These are phyloP conservation scores for Protomyces lactucae-debilis DNA, from an alignment of 1,139 yeast genomes.

Conservation along the genomic window DNA sequence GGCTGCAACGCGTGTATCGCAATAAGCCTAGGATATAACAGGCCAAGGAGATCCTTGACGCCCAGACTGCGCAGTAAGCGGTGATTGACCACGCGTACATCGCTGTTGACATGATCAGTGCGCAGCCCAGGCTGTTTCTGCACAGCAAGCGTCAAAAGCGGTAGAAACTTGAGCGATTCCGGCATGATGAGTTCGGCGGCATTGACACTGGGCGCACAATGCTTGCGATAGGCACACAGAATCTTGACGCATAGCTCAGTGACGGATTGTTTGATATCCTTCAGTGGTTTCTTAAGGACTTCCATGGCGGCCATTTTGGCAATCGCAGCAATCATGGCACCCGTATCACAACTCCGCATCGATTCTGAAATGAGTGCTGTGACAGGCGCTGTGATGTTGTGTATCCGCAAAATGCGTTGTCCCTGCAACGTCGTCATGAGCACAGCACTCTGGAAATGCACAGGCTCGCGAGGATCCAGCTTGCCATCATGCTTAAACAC, in stretches of 20 bases:
- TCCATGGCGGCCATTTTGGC: slow-evolving; percentile 64
- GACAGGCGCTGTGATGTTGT: slow-evolving; percentile 76
- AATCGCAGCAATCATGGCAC: slow-evolving; percentile 66
- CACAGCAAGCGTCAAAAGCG: slow-evolving; percentile 63
- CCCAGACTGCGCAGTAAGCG: slow-evolving; percentile 54
- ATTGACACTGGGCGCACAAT: slow-evolving; percentile 46
- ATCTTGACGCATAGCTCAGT: slow-evolving; percentile 64
- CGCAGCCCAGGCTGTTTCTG: slow-evolving; percentile 64
- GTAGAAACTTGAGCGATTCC: slow-evolving; percentile 67
- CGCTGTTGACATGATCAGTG: slow-evolving; percentile 42
- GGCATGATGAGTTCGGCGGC: slow-evolving; percentile 76
- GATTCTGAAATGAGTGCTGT: slow-evolving; percentile 69
- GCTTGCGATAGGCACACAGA: slow-evolving; percentile 65
- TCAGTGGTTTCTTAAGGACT: slow-evolving; percentile 53
- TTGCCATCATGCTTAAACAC: slow-evolving; percentile 74
- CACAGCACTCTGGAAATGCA: slow-evolving; percentile 87
- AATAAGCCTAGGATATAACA: slow-evolving; percentile 74
- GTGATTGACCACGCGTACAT: slow-evolving; percentile 55
- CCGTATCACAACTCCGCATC: slow-evolving; percentile 79
- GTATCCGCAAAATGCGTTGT: slow-evolving; percentile 72
- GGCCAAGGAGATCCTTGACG: slow-evolving; percentile 55
- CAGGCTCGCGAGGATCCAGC: slow-evolving; percentile 65
- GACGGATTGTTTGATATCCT: slow-evolving; percentile 59
- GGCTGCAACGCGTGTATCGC: slow-evolving; percentile 65
- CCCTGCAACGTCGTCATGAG: slow-evolving; percentile 78